Evolutionary conservation across 2,329 filamentous ascomycete genomes (phyloP), one percentile per base, ranked within the genome.

Genomic region (Dactylellina leptospora): DNA sequence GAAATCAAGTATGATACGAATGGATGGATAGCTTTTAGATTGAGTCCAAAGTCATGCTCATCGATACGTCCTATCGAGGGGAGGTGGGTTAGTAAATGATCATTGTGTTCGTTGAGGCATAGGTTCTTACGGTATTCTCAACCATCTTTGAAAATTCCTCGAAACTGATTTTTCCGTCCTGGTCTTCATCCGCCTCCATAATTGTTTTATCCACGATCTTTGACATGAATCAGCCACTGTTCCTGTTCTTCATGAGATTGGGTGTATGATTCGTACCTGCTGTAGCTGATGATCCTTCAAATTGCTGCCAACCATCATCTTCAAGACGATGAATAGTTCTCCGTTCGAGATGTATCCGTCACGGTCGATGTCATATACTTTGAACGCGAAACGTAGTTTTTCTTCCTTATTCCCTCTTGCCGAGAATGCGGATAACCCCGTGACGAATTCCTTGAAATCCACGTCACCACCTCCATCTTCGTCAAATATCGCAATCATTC

Each of bases 271-370:
- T n/a, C n/a, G n/a, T 77, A 83, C 82, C 81, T 93, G 95, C 83
- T 99, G 95, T 80, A 99, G 83, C 83, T 99, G 95, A 82, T 97
- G 92, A 81, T 99, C 95, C 85, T 99, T 99, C 78, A 99, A 83
- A 81, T 99, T 99, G 83, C 91, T 97, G 71, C 95, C 95, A 55
- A 99, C 95, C 95, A 99, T 99, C 95, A 99, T 99, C 90, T 99
- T 99, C 78, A 99, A 85, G 78, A 99, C 95, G 78, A 99, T 97
- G 81, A 97, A 99, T 55, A 99, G 86, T 84, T 99, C 95, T 78
- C 95, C 95, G 81, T 99, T 99, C 84, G 91, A 96, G 79, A 99
- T 99, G 83, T 91, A 99, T 22, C 95, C 95, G 81, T 99, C 95
- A 72, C 95, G 91, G 82, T 99, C 95, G 78, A 99, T 97, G 81